Conservation (phyloP, 2,329 filamentous ascomycete species). For the Orbilia javanica region DNA sequence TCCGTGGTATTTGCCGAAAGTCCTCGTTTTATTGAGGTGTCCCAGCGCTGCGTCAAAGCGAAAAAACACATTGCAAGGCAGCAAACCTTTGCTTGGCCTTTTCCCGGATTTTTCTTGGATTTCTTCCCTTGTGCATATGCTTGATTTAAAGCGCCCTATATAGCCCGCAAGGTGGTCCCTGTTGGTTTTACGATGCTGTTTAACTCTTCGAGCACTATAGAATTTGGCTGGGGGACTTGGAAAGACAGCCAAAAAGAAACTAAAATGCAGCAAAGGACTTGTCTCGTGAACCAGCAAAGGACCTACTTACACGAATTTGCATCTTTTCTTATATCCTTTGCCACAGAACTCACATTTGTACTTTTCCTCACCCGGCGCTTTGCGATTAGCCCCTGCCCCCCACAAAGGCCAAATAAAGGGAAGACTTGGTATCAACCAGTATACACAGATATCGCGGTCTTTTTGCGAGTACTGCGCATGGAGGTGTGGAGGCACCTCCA, state of each 20-base stretch:
- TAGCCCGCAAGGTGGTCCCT: conserved; percentile 21
- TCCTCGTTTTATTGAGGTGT: neutral
- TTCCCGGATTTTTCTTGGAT: neutral
- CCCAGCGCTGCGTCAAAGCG: neutral
- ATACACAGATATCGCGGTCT: neutral
- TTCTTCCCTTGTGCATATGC: neutral
- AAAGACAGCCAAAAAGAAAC: no score
- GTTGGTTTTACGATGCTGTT: neutral
- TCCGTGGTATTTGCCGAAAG: neutral
- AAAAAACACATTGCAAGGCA: conserved; percentile 8
- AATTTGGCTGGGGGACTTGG: no score
- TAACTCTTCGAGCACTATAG: no score
- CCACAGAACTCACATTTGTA: conserved; percentile 2
- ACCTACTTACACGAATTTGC: conserved; percentile 21
- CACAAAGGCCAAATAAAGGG: conserved; percentile 36
- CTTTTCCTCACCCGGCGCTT: no score
- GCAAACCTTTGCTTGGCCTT: neutral
- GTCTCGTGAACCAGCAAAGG: neutral
- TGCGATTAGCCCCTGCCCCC: neutral
- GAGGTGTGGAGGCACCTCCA: neutral
- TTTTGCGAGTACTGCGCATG: neutral
- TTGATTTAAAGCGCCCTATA: conserved; percentile 27
- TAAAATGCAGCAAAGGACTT: no score
- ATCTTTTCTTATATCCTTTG: conserved; percentile 1
- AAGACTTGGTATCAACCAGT: conserved; percentile 30